Base-by-base conservation (phyloP, 805 yeast genomes). In the Yueomyces sp. region DNA sequence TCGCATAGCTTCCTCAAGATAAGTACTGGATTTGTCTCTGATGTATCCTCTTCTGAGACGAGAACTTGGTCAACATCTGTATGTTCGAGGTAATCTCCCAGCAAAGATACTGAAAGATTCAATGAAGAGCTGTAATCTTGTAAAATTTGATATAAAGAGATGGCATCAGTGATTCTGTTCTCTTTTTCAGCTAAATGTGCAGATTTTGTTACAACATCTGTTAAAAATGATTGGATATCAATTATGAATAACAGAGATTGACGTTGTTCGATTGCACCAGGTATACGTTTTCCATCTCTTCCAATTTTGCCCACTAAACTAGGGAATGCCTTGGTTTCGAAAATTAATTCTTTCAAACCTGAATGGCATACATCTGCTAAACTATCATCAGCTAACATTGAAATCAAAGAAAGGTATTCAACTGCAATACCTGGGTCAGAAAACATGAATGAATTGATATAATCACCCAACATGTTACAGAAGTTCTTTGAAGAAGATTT, bases 141-240 rank as follows among this genome's bases (percentile, higher is more conserved):
- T 40, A 94, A 77, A 50, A 90, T 72, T 63, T 88, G 95, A 59
- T 85, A 90, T 44, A 92, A 70, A 45, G 85, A 68, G 47, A 92
- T 73, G 26, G 96, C 85, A 56, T 92, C 97, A 48, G 81, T 77
- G 11, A 77, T 71, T 55, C 95, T 73, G 9, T 6, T 6, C 5
- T 96, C 96, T 54, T 88, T 97, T 52, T 85, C 92, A 54, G 85
- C 92, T 12, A 96, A 94, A 51, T 77, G 77, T 3, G 96, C 96
- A 30, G 95, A 87, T 47, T 77, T 78, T 57, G 83, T 94, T 3
- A 92, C 80, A 38, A 90, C 86, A 46, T 74, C 74, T 48, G 70
- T 72, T 50, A 84, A 67, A 55, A 76, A 90, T 45, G 74, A 76
- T 26, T 71, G 69, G 47, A 79, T 74, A 50, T 76, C 72, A 4